Percentiles rank a stretch among this genome's conserved stretches.
These are phyloP conservation scores for Corchorus olitorius DNA, from an alignment of 345 rosid species.

Conservation along the genomic window DNA sequence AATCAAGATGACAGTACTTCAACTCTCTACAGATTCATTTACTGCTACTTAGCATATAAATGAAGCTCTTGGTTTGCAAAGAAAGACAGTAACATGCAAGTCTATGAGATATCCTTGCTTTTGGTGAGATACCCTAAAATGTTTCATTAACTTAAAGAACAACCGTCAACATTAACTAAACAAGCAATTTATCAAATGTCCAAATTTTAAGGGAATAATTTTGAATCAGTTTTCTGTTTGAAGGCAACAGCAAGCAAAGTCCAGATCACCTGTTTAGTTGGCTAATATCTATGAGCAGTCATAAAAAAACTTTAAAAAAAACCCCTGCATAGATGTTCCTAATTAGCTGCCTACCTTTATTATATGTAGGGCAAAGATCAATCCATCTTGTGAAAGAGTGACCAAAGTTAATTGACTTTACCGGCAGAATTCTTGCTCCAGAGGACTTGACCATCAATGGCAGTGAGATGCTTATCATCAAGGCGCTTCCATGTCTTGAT, in stretches of 20 bases:
- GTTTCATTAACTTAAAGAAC: neutral
- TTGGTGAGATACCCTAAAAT: slow-evolving; percentile 2
- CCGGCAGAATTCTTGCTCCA: slow-evolving; percentile 69
- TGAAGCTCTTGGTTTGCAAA: neutral
- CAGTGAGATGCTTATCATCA: slow-evolving; percentile 68
- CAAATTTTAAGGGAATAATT: neutral
- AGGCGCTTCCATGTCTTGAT: slow-evolving; percentile 93
- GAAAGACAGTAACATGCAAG: neutral
- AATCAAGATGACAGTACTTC: neutral
- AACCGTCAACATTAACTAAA: neutral
- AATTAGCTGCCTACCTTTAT: neutral
- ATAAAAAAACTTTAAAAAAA: neutral
- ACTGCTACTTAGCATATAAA: neutral
- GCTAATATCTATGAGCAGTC: neutral
- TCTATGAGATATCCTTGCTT: neutral
- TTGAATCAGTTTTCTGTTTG: neutral
- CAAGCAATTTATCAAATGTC: neutral
- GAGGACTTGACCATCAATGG: slow-evolving; percentile 63
- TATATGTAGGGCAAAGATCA: neutral
- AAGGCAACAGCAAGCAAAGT: neutral
- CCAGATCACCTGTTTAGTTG: neutral
- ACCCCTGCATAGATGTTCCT: neutral
- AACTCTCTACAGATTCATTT: neutral
- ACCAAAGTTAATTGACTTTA: slow-evolving; percentile 17
- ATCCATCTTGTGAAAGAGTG: neutral